Evolutionary conservation across 495 filamentous ascomycete species (phyloP), one percentile per base, ranked within the genome.

Genomic region (Barbatosphaeria neglecta): DNA sequence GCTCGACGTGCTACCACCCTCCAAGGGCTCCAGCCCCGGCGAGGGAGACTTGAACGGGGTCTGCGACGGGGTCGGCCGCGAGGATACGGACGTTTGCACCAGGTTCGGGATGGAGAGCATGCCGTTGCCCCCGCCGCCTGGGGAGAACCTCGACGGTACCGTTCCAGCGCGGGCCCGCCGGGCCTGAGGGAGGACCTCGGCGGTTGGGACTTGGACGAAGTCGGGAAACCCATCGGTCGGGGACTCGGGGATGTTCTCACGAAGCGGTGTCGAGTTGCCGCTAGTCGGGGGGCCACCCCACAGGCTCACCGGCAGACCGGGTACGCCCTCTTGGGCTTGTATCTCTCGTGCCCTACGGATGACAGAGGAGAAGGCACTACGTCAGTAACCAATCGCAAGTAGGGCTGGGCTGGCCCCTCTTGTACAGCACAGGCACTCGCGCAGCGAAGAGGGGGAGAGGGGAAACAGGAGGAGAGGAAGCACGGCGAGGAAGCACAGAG

Each of bases 231-330:
- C 90, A 66, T 96, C 92, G 56, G 87, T 88, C 45, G 84, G 88
- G n/a, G 89, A 94, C 68, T 98, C 92, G 52, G 92, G 93, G 44
- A 96, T 95, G 46, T 92, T 95, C 67, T 97, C 92, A 50, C 92
- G 85, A 47, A 98, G 76, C 50, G 92, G 93, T 18, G 92, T 97
- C 39, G 92, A 95, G 68, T 93, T 84, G 46, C 88, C 90, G 61
- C 89, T 94, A 25, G 93, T 90, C 44, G 92, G 92, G 33, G 92
- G 90, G 1, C 69, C 69, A 23, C 88, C 90, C 92, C 93, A 97
- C 22, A 90, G 80, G 61, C 85, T 87, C 43, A 87, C 75, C 52
- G 82, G 81, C 50, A 93, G 64, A 37, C 72, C 72, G 41, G 71
- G 54, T 27, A 78, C 70, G 33, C 89, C 90, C 74, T 97, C 93